These are phyloP conservation scores for Calophaca sinica DNA, from an alignment of 306 rosid species.

Conservation along the genomic window DNA sequence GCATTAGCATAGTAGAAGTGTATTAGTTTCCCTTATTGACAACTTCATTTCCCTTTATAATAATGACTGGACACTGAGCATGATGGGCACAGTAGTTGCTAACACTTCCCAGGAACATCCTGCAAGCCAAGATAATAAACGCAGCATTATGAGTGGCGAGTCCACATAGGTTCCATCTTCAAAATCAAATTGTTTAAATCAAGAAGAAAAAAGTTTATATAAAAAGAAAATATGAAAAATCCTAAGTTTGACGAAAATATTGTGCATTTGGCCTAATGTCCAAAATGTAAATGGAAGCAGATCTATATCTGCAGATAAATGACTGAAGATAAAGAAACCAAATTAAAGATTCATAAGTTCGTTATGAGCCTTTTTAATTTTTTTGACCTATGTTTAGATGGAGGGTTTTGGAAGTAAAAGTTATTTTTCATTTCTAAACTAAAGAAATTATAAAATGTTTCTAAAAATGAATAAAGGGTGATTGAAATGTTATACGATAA, in stretches of 20 bases:
- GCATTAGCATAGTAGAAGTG: constrained; percentile 42
- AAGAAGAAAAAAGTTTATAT: background rate
- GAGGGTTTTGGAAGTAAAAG: no score
- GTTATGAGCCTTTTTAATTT: background rate
- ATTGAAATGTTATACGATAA: no score
- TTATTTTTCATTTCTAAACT: no score
- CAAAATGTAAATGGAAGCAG: constrained; percentile 26
- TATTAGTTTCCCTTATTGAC: constrained; percentile 50
- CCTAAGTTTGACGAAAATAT: background rate
- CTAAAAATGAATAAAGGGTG: no score
- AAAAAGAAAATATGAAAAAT: background rate
- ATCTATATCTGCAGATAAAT: background rate
- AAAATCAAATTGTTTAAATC: background rate
- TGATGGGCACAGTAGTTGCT: constrained; percentile 86
- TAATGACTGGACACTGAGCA: constrained; percentile 74
- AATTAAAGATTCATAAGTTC: constrained; percentile 20
- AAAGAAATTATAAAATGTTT: no score
- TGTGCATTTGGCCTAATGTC: constrained; percentile 5
- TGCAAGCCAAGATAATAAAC: constrained; percentile 39
- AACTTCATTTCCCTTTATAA: constrained; percentile 64
- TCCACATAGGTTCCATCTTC: background rate
- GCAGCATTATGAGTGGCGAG: constrained; percentile 6
- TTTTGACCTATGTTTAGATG: background rate
- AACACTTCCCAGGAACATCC: constrained; percentile 97
- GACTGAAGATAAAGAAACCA: constrained; percentile 20